Evolutionary conservation across 1,284 basidiomycete species (phyloP), one percentile per base, ranked within the genome.

Genomic region (Agroathelia rolfsii): DNA sequence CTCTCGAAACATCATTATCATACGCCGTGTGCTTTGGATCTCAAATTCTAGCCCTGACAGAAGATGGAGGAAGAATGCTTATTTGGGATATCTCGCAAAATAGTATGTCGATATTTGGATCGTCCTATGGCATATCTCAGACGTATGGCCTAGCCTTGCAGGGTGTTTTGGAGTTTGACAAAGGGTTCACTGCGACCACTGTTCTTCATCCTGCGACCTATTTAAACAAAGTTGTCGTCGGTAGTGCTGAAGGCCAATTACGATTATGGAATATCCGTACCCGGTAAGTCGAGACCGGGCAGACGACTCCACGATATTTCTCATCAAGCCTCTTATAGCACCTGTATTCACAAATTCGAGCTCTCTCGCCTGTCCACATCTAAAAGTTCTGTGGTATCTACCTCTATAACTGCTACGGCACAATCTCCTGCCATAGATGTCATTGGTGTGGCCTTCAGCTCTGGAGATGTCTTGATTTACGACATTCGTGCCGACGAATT

Each of bases 361-460:
- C 45, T 62, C 4, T 55, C 63, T 6, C 53, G 86, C n/a, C 49
- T 72, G 12, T 66, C 66, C 6, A 52, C 55, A 6, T 55, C 64
- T 8, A 49, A 49, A 11, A 34, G 40, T 13, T 30, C 41, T 35
- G 44, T 45, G 24, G 34, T 40, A 32, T 50, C 66, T 21, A 44
- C 51, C 26, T 66, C 81, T 2, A 75, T 96, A 41, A 90, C 87
- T 1, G 64, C 77, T 3, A 55, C 98, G 27, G 74, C 76, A 0
- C 95, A 97, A 51, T 92, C 89, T 7, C 94, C 95, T 11, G 95
- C 94, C 5, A 81, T 98, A 35, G 95, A 99, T 49, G 87, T 98
- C 5, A 68, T 98, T 18, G 95, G 87, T 9, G 66, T 97, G 34
- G 94, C 92, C 1, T 92, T 88, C 48, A 66, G 78, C 0, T 86